Conservation (phyloP, 441 rosid genomes). For the Populus hybrid region DNA sequence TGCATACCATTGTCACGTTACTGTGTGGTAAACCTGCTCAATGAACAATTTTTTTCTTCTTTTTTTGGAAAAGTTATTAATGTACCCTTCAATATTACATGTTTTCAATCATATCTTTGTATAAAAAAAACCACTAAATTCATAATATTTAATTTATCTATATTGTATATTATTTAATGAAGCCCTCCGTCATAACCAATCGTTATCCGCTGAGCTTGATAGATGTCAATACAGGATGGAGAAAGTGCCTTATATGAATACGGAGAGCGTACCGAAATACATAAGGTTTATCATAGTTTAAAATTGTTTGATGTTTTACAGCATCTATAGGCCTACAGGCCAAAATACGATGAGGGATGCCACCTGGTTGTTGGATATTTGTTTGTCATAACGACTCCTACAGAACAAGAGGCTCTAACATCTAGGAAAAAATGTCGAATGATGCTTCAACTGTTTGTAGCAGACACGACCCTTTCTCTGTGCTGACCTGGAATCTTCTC, state of each 20-base stretch:
- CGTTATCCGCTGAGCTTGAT: background rate
- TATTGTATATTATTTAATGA: too few relatives aligned
- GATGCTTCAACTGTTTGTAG: conserved; percentile 1
- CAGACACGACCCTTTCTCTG: conserved; percentile 47
- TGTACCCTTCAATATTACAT: background rate
- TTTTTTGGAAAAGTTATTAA: background rate
- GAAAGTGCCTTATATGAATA: background rate
- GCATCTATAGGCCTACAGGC: background rate
- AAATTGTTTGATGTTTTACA: too few relatives aligned
- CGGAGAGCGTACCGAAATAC: background rate
- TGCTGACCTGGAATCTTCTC: conserved; percentile 47
- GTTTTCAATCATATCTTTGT: background rate
- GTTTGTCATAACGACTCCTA: background rate
- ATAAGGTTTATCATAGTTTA: background rate
- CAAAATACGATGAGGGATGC: background rate
- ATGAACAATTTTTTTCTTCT: too few relatives aligned
- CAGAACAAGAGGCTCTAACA: too few relatives aligned
- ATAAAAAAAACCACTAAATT: too few relatives aligned
- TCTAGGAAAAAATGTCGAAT: background rate
- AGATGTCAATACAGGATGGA: background rate
- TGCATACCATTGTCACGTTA: background rate
- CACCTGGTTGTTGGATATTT: background rate
- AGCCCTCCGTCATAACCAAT: background rate
- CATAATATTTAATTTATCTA: background rate
- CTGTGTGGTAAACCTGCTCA: background rate